Evolutionary conservation across 192 early-diverging fungal species (phyloP).

Genomic region (Phycomyces blakesleeanus): DNA sequence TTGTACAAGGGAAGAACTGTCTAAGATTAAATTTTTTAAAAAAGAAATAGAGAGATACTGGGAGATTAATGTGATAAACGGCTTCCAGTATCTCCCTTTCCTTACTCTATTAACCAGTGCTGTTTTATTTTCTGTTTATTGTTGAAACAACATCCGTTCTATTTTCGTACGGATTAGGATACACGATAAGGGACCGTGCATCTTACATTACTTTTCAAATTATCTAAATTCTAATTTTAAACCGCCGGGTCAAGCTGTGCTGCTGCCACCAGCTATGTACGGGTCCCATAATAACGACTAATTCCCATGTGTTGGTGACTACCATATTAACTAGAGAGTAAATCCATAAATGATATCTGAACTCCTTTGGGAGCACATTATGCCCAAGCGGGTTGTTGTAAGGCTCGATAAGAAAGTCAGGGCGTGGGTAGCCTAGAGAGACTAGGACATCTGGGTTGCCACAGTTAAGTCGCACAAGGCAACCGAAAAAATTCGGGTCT

Average conservation of each 20-base stretch:
- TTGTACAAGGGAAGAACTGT: no score
- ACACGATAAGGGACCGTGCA: no score
- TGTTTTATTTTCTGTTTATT: no score
- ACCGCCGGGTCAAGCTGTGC: conserved; percentile 32
- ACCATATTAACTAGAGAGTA: conserved; percentile 45
- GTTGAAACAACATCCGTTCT: no score
- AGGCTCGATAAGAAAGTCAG: conserved; percentile 41
- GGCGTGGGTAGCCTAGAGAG: conserved; percentile 31
- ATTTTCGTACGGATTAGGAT: no score
- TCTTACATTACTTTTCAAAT: not conserved
- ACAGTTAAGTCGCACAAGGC: conserved; percentile 59
- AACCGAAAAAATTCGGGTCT: conserved; percentile 61
- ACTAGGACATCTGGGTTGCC: conserved; percentile 45
- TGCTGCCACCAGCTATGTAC: conserved; percentile 32
- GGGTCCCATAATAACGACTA: conserved; percentile 45
- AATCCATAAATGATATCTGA: conserved; percentile 51
- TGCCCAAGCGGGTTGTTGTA: conserved; percentile 57
- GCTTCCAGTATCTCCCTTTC: no score
- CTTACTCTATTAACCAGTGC: no score
- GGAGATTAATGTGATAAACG: no score
- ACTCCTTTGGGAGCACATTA: conserved; percentile 54
- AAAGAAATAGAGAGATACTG: no score
- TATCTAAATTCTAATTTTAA: conserved; percentile 36
- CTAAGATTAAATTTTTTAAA: no score
- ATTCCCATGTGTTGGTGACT: conserved; percentile 39